These are phyloP conservation scores for Haberlea rhodopensis DNA, from an alignment of 257 asterid genomes.

Conservation along the genomic window DNA sequence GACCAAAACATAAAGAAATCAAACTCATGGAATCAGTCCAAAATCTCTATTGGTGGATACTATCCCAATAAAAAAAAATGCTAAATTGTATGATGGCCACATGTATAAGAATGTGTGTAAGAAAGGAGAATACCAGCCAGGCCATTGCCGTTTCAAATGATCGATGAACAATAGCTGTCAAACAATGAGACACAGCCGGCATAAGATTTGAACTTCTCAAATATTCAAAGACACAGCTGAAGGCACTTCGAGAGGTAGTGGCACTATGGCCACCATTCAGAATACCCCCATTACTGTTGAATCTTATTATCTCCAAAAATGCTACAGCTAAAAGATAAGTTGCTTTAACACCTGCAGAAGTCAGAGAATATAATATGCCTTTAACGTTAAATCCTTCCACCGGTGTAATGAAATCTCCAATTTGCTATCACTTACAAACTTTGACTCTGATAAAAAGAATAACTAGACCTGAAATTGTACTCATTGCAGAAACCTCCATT, in stretches of 20 bases:
- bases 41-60: not conserved
- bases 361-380: conserved; percentile 26
- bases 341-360: conserved; percentile 90
- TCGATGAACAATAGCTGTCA: conserved; percentile 87
- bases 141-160: conserved; percentile 82
- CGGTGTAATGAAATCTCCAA: not conserved
- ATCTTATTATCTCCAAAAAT: conserved; percentile 87
- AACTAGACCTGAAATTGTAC: conserved; percentile 75
- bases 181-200: conserved; percentile 93
- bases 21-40: conserved; percentile 6
- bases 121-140: conserved; percentile 78
- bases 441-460: conserved; percentile 6
- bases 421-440: conserved; percentile 25
- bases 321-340: conserved; percentile 99
- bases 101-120: conserved; percentile 9
- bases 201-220: conserved; percentile 89
- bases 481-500: conserved; percentile 85
- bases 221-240: conserved; percentile 94
- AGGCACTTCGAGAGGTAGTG: conserved; percentile 84
- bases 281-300: conserved; percentile 98
- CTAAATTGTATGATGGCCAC: conserved; percentile 11
- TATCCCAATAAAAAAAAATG: conserved; percentile 18
- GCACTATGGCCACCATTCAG: conserved; percentile 72
- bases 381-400: conserved; percentile 19
- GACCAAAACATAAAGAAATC: not conserved